These are phyloP conservation scores for Nemania bipapillata DNA, from an alignment of 2,329 filamentous ascomycete species.

Conservation along the genomic window DNA sequence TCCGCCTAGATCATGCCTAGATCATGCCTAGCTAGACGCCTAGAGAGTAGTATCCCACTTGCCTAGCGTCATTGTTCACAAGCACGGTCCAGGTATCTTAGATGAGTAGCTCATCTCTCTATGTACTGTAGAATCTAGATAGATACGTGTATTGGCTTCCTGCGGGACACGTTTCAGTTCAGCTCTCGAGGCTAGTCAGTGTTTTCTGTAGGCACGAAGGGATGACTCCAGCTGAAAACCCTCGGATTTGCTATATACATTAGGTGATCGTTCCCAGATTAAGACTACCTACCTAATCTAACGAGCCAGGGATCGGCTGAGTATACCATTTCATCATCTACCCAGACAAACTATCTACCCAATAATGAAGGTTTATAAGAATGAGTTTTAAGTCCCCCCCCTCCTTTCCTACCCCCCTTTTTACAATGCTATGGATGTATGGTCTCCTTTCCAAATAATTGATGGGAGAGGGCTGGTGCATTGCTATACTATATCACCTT, in stretches of 20 bases:
- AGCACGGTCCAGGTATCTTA: constrained; percentile 4
- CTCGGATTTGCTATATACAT: background rate
- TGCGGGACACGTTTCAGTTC: constrained; percentile 33
- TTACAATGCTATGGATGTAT: too few species aligned
- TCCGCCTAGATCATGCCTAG: background rate
- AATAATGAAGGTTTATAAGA: too few species aligned
- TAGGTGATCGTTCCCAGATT: constrained; percentile 7
- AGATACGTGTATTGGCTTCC: constrained; percentile 19
- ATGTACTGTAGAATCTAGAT: background rate
- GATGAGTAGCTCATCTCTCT: constrained; percentile 2
- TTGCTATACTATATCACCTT: too few species aligned
- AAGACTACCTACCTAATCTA: background rate
- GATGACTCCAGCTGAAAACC: constrained; percentile 12
- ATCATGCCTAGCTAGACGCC: constrained; percentile 8
- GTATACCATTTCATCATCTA: background rate
- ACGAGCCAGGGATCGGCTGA: background rate
- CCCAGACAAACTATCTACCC: too few species aligned
- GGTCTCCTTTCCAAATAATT: too few species aligned
- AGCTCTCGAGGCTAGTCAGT: constrained; percentile 6
- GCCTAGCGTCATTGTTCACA: constrained; percentile 7
- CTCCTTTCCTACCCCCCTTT: too few species aligned
- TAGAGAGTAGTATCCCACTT: constrained; percentile 20
- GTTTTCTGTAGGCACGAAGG: too few species aligned
- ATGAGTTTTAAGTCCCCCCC: too few species aligned
- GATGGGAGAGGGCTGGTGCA: too few species aligned